Base-by-base conservation (phyloP, 768 basidiomycete genomes). In the Mycena capillaripes region DNA sequence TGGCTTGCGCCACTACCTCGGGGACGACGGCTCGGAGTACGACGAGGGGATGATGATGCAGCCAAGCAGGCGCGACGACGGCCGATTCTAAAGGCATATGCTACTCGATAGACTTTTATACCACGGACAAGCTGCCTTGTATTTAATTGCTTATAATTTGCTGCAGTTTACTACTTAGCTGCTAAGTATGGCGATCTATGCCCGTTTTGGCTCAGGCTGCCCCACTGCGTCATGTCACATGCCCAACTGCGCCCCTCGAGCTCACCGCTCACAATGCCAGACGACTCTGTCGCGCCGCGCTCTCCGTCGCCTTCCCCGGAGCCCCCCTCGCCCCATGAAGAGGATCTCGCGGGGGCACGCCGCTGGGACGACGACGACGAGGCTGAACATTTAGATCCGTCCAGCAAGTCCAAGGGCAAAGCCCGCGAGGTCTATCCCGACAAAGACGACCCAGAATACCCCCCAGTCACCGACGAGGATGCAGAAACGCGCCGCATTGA, bases 401-500 rank as follows among this genome's bases (percentile, higher is more conserved):
- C 76, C 71, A 77, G 76, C 71, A 81, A 79, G 76, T 52, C 57
- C 55, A 74, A 78, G 75, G 73, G 68, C 65, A 74, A 74, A n/a
- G 69, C 65, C 38, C 64, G 66, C 61, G n/a, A 69, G 62, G 62
- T 64, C 38, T 78, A 66, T 40, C 57, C 53, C 34, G 69, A 69
- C 32, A 36, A 74, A 69, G 66, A 72, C 69, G 30, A 67, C n/a
- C 79, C 72, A 32, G 81, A 82, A 29, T 95, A 95, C 76, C 93
- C 94, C 2, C 94, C 94, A 4, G 87, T 80, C 46, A 90, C 83
- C 48, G 91, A 94, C 72, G 91, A 91, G 23, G 87, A 87, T 36
- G 87, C 87, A 50, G 95, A 95, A 74, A 89, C 93, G 32, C 88
- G 89, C 69, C 85, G 90, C 66, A 85, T 95, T 23, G 87, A 91